phyloP scores from a whole-genome alignment of 306 rosid genomes.

The Citrullus amarus region DNA sequence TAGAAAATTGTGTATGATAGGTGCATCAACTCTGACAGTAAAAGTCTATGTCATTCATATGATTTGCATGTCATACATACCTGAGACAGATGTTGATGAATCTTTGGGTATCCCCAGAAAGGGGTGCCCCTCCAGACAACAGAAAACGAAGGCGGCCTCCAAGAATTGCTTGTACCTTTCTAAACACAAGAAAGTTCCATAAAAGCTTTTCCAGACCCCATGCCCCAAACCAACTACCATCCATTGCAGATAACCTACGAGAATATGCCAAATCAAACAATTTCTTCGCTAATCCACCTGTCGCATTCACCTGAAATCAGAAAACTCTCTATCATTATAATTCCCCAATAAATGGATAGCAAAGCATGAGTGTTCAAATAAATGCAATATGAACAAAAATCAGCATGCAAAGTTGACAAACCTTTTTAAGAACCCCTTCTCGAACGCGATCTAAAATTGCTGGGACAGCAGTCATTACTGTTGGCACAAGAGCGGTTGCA shows the following conservation, averaged over 20 bases:
- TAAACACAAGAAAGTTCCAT: conserved; percentile 74
- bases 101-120: conserved; percentile 82
- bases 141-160: conserved; percentile 84
- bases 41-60: neutral
- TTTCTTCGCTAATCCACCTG: conserved; percentile 66
- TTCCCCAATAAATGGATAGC: neutral
- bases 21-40: neutral
- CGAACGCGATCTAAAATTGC: conserved; percentile 97
- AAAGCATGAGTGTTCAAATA: neutral
- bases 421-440: conserved; percentile 89
- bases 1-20: neutral
- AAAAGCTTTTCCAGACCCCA: conserved; percentile 77
- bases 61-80: conserved; percentile 28
- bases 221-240: conserved; percentile 97
- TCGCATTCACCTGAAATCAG: conserved; percentile 52
- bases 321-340: conserved; percentile 15
- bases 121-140: conserved; percentile 97
- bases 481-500: conserved; percentile 62
- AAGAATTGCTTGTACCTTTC: conserved; percentile 70
- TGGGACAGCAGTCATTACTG: conserved; percentile 87
- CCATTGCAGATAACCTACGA: conserved; percentile 70
- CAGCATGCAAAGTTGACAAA: conserved; percentile 22
- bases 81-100: conserved; percentile 95
- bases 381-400: neutral
- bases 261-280: conserved; percentile 82